phyloP scores from a whole-genome alignment of 1,284 basidiomycete species.

The Rhodotorula sp. region DNA sequence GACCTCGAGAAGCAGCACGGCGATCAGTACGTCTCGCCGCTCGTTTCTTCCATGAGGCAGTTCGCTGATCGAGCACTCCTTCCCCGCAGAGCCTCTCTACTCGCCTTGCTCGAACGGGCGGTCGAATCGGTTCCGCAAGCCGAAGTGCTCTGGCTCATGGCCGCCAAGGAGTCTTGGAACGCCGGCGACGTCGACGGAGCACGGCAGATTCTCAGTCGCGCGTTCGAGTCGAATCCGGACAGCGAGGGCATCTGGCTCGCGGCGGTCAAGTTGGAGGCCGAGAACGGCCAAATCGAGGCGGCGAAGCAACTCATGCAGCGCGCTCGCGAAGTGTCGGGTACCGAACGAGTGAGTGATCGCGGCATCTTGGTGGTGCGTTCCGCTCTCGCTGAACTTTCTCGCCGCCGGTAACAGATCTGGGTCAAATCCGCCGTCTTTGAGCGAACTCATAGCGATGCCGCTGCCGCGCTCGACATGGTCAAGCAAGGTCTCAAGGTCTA shows the following conservation, averaged over 20 bases:
- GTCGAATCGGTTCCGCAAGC: conserved; percentile 88
- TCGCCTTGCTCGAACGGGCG: conserved; percentile 75
- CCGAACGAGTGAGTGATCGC: conserved; percentile 67
- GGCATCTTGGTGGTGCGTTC: neutral
- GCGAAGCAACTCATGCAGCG: conserved; percentile 82
- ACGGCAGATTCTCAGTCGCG: conserved; percentile 77
- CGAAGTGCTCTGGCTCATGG: conserved; percentile 95
- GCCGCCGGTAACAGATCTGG: conserved; percentile 68
- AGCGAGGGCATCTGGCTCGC: conserved; percentile 97
- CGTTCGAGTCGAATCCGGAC: conserved; percentile 92
- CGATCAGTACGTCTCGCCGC: conserved; percentile 56
- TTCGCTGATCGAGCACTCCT: neutral
- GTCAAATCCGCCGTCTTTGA: conserved; percentile 97
- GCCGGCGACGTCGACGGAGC: conserved; percentile 82
- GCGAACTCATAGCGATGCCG: conserved; percentile 73
- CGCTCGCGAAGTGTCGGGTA: conserved; percentile 84
- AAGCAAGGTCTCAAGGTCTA: conserved; percentile 74
- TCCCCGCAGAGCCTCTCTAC: conserved; percentile 65
- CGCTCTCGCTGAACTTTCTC: neutral
- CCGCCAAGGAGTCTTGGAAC: conserved; percentile 91
- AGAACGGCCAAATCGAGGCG: conserved; percentile 82
- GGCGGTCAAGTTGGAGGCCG: conserved; percentile 91
- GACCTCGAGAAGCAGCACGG: conserved; percentile 89
- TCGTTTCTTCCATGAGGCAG: neutral
- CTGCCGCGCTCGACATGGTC: conserved; percentile 71